Percentiles rank a stretch among this genome's conserved stretches.
Conservation (phyloP, 495 filamentous ascomycete species). For the Niebla homalea region DNA sequence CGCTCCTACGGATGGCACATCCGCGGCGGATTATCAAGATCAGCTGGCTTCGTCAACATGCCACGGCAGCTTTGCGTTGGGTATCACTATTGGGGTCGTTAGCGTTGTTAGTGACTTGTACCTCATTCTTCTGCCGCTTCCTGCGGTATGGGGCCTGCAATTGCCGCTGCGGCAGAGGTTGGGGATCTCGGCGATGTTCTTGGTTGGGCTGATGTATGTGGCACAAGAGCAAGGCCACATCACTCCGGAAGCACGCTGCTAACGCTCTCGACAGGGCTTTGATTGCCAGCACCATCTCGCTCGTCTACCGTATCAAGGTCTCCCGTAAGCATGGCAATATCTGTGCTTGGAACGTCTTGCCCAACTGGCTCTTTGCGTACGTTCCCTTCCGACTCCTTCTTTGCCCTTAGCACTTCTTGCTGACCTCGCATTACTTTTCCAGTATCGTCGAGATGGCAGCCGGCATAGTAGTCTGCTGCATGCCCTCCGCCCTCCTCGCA, state of each 20-base stretch:
- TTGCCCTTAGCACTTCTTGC: neutral
- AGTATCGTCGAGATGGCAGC: conserved; percentile 4
- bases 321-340: neutral
- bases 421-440: neutral
- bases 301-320: conserved; percentile 1
- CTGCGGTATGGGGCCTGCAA: conserved; percentile 10
- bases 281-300: neutral
- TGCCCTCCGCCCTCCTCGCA: conserved; percentile 1
- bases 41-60: neutral
- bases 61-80: neutral
- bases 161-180: conserved; percentile 10
- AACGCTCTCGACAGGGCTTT: neutral
- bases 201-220: conserved; percentile 13
- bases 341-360: neutral
- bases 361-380: conserved; percentile 3
- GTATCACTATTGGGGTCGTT: conserved; percentile 1
- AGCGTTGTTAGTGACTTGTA: conserved; percentile 13
- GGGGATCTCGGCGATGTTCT: conserved; percentile 9
- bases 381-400: neutral
- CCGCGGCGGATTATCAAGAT: neutral
- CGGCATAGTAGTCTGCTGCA: conserved; percentile 4
- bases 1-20: conserved; percentile 1
- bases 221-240: neutral
- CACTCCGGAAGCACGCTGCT: neutral
- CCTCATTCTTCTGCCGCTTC: conserved; percentile 14